Conservation (phyloP, 306 rosid genomes). For the Sicyos baderoa region DNA sequence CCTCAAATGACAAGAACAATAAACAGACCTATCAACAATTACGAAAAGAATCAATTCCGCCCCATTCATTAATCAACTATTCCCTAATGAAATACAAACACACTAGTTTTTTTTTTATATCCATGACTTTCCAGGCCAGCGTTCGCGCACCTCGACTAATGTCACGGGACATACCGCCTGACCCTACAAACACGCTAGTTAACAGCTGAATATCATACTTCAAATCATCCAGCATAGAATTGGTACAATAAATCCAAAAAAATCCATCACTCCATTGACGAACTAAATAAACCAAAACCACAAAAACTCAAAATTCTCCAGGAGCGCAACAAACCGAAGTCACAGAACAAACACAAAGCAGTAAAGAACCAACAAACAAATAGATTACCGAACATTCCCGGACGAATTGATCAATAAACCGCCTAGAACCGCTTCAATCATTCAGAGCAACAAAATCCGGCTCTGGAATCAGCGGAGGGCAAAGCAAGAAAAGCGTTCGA, state of each 20-base stretch:
- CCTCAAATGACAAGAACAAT: background rate
- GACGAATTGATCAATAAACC: conserved; percentile 21
- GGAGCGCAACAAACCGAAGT: background rate
- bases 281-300: conserved; percentile 50
- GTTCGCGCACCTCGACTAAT: too few species aligned
- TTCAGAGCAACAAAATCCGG: conserved; percentile 16
- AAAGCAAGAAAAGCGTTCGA: conserved; percentile 21
- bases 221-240: background rate
- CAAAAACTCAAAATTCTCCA: background rate
- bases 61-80: background rate
- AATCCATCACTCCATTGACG: conserved; percentile 3
- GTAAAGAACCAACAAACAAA: background rate
- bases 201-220: conserved; percentile 19
- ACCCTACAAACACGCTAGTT: background rate
- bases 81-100: background rate
- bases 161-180: too few species aligned
- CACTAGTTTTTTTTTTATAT: too few species aligned
- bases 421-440: conserved; percentile 23
- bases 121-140: too few species aligned
- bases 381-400: conserved; percentile 18
- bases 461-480: conserved; percentile 3
- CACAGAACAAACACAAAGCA: background rate
- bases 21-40: background rate
- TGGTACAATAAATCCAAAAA: background rate
- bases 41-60: background rate